Percentiles rank a stretch among this genome's conserved stretches.
Conservation (phyloP, 1,284 basidiomycete genomes). For the Tylopilus sp. region DNA sequence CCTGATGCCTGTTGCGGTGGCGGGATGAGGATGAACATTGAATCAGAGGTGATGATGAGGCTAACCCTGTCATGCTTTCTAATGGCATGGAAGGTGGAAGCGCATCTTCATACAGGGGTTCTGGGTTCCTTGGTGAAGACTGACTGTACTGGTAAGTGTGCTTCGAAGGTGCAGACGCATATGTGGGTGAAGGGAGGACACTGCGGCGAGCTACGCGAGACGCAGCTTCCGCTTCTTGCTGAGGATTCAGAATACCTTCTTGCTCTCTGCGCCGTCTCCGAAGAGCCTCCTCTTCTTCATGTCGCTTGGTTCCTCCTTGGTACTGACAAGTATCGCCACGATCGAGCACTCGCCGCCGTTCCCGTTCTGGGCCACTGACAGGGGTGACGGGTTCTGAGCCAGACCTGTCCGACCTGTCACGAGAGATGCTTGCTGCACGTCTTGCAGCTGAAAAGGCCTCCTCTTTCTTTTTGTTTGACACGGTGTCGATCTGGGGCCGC, state of each 20-base stretch:
- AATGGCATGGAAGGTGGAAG: constrained; percentile 40
- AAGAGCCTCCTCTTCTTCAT: constrained; percentile 33
- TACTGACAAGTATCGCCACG: too few relatives aligned
- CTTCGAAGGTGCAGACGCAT: constrained; percentile 16
- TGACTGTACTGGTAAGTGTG: constrained; percentile 23
- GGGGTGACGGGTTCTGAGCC: constrained; percentile 29
- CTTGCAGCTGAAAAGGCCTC: constrained; percentile 25
- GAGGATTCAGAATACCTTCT: constrained; percentile 45
- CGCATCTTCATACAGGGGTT: constrained; percentile 22
- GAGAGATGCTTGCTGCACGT: constrained; percentile 25
- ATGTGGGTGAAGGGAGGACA: constrained; percentile 21
- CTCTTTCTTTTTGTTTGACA: constrained; percentile 24
- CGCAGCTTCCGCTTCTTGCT: constrained; percentile 40
- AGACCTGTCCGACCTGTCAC: constrained; percentile 27
- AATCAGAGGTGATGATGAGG: constrained; percentile 23
- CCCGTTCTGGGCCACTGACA: constrained; percentile 26
- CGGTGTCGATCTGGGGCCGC: constrained; percentile 30
- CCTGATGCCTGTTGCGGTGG: constrained; percentile 19
- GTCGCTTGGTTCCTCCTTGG: constrained; percentile 27
- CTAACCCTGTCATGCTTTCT: constrained; percentile 43
- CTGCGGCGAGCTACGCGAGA: constrained; percentile 27
- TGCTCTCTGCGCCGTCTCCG: constrained; percentile 40
- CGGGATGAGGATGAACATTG: constrained; percentile 30
- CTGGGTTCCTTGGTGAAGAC: constrained; percentile 23
- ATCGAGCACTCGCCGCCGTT: constrained; percentile 27